These are phyloP conservation scores for Angomonas ambiguus DNA, from an alignment of 208 protist genomes.

Conservation along the genomic window DNA sequence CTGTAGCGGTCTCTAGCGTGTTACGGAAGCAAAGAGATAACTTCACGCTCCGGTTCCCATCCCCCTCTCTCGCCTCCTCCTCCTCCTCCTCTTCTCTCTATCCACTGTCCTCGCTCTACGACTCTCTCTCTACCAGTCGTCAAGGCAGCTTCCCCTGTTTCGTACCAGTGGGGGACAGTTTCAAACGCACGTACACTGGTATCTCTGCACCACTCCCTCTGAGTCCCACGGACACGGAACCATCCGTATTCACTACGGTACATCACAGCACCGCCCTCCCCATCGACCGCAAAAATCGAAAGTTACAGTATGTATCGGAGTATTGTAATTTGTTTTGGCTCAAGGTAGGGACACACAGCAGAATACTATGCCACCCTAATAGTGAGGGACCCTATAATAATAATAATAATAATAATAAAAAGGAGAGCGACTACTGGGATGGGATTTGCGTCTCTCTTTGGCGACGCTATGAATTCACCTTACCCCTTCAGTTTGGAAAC, in stretches of 20 bases:
- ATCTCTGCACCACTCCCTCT: conserved; percentile 31
- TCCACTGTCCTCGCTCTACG: not conserved
- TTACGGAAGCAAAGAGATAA: conserved; percentile 25
- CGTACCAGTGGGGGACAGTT: conserved; percentile 53
- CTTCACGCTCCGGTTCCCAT: no score
- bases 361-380: conserved; percentile 40
- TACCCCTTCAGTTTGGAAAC: conserved; percentile 51
- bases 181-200: conserved; percentile 52
- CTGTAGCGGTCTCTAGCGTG: conserved; percentile 54
- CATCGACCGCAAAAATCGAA: conserved; percentile 32
- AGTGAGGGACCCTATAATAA: not conserved
- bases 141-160: conserved; percentile 57
- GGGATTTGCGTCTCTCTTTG: conserved; percentile 71
- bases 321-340: conserved; percentile 72
- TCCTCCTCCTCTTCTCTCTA: not conserved
- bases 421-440: conserved; percentile 17
- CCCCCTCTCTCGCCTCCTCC: no score
- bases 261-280: conserved; percentile 20
- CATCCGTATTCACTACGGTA: not conserved
- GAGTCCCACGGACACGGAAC: not conserved
- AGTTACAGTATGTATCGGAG: conserved; percentile 27
- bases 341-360: conserved; percentile 63
- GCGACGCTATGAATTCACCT: conserved; percentile 38
- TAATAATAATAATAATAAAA: not conserved
- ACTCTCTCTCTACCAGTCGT: conserved; percentile 46